Evolutionary conservation across 495 filamentous ascomycete species (phyloP), one percentile per base, ranked within the genome.

Genomic region (Paragyromitra xinjiangensis): DNA sequence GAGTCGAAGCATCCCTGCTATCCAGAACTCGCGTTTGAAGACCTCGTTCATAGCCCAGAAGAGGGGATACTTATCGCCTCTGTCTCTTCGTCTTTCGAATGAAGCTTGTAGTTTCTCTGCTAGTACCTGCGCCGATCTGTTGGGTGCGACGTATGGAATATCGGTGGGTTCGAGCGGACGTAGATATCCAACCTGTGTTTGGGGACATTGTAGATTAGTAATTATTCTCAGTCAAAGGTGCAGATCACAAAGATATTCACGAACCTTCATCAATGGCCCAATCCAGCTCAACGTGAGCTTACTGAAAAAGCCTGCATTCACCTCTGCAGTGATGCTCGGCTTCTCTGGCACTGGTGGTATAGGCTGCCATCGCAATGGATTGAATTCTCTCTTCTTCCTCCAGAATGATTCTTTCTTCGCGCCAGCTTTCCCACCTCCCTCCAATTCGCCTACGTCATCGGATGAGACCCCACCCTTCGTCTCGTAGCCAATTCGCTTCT

Each of bases 91-190:
- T 65, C 85, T 87, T 71, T 91, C 84, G 80, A 97, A 93, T 0
- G 92, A 88, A 44, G 85, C 86, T 26, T 89, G 85, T 29, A 95
- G 84, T 79, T 88, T 91, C 7, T 83, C 82, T 9, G 91, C 89
- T 80, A 97, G 81, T 4, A 88, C 82, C 26, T 93, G 88, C 50
- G 91, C 90, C n/a, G 88, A 85, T 51, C 95, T 87, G 69, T 91
- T 82, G 0, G 94, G 94, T 77, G 97, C 97, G 61, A 98, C 92
- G 0, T 85, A 86, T 90, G 94, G 97, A 70, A 98, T 89, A 81
- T 98, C 95, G 81, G 91, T 91, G 45, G 90, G 84, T 78, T 97
- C 92, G 6, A 98, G 87, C 12, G 90, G 90, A 9, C 95, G 90
- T 80, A 93, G 88, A 83, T 97, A 98, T 19, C 95, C 95, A 61